Percentiles rank a stretch among this genome's conserved stretches.
These are phyloP conservation scores for Cercospora janseana DNA, from an alignment of 2,329 filamentous ascomycete species.

Conservation along the genomic window DNA sequence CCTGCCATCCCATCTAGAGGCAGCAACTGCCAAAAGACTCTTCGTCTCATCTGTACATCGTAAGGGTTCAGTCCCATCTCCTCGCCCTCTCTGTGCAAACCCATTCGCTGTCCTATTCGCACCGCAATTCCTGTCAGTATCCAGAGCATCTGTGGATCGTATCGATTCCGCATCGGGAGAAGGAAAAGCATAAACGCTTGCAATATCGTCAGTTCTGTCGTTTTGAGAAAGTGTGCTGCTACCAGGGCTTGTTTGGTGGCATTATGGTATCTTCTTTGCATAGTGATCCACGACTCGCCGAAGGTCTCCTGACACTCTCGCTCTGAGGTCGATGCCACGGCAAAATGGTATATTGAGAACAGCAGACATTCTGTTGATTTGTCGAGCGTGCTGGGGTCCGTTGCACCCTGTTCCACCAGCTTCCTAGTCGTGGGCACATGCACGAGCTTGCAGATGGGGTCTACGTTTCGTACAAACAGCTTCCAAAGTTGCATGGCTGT, in stretches of 20 bases:
- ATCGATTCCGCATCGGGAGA: slow-evolving; percentile 39
- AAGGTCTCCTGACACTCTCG: slow-evolving; percentile 49
- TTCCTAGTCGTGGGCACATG: slow-evolving; percentile 58
- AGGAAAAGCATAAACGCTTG: slow-evolving; percentile 68
- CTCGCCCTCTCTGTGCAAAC: slow-evolving; percentile 59
- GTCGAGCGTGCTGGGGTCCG: slow-evolving; percentile 54
- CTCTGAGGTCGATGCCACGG: slow-evolving; percentile 51
- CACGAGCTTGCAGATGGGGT: slow-evolving; percentile 68
- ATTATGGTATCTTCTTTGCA: slow-evolving; percentile 31
- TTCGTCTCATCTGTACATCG: slow-evolving; percentile 59
- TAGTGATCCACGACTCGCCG: slow-evolving; percentile 47
- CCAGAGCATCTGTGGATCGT: slow-evolving; percentile 58
- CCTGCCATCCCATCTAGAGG: slow-evolving; percentile 52
- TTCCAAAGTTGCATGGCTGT: slow-evolving; percentile 55
- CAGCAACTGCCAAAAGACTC: slow-evolving; percentile 63
- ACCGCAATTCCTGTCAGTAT: slow-evolving; percentile 61
- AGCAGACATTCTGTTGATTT: slow-evolving; percentile 58
- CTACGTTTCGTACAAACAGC: slow-evolving; percentile 67
- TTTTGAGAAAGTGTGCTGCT: slow-evolving; percentile 65
- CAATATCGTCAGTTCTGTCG: slow-evolving; percentile 62
- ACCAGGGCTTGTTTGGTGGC: slow-evolving; percentile 64
- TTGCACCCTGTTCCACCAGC: slow-evolving; percentile 50
- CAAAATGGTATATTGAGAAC: slow-evolving; percentile 61
- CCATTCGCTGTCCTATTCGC: slow-evolving; percentile 60
- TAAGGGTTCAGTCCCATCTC: slow-evolving; percentile 53